Percentiles rank a stretch among this genome's conserved stretches.
Evolutionary conservation across 2,329 filamentous ascomycete species (phyloP).

Genomic region (Aschersonia sp.): DNA sequence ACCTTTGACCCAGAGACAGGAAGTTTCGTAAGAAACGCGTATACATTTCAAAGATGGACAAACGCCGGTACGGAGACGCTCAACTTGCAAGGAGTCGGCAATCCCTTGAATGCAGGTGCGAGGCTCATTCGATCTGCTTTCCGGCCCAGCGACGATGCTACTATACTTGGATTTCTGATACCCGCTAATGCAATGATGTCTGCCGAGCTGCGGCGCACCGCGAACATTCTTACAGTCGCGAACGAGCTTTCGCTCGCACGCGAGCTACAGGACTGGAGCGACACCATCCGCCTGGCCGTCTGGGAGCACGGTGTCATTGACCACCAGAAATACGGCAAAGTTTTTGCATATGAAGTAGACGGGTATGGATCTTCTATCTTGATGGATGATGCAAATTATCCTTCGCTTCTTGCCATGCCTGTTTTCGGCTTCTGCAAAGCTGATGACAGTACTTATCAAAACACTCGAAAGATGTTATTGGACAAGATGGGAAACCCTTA

Average conservation of each 20-base stretch:
- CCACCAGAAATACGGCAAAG: slow-evolving; percentile 60
- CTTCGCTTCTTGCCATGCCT: slow-evolving; percentile 65
- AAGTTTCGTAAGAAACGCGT: slow-evolving; percentile 55
- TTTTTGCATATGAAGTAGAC: slow-evolving; percentile 82
- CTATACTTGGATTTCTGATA: slow-evolving; percentile 87
- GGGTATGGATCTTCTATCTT: slow-evolving; percentile 70
- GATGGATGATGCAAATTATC: slow-evolving; percentile 86
- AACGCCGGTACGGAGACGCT: slow-evolving; percentile 82
- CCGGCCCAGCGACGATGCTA: slow-evolving; percentile 87
- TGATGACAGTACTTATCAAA: slow-evolving; percentile 62
- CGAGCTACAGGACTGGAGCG: slow-evolving; percentile 41
- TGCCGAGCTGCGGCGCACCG: slow-evolving; percentile 66
- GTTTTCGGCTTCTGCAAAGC: slow-evolving; percentile 59
- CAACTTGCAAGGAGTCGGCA: slow-evolving; percentile 69
- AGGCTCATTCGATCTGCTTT: slow-evolving; percentile 85
- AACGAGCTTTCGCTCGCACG: slow-evolving; percentile 39
- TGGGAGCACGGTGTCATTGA: slow-evolving; percentile 72
- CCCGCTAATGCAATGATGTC: slow-evolving; percentile 95
- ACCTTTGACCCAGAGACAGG: slow-evolving; percentile 64
- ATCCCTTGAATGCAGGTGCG: slow-evolving; percentile 73
- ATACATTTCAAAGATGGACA: slow-evolving; percentile 76
- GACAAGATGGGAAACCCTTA: slow-evolving; percentile 73
- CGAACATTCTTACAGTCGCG: slow-evolving; percentile 49
- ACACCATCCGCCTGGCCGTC: slow-evolving; percentile 59
- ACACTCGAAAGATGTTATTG: slow-evolving; percentile 69